phyloP scores from a whole-genome alignment of 805 yeast species.

The Henningerozyma blattae region DNA sequence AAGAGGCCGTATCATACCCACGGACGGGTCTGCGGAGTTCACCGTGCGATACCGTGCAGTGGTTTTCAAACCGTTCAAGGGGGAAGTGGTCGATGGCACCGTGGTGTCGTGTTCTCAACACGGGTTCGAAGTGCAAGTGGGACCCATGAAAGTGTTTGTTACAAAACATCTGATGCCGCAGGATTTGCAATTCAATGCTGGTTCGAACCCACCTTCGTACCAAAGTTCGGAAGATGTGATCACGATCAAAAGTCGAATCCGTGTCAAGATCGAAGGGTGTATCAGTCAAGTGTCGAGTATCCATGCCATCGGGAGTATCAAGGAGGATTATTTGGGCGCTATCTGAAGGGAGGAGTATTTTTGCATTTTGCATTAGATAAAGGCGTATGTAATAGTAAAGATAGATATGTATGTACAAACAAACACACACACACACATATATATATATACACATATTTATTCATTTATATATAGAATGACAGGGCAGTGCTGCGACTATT shows the following conservation, averaged over 20 bases:
- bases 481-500: too few species aligned
- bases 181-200: slow-evolving; percentile 87
- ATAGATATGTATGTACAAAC: too few species aligned
- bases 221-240: slow-evolving; percentile 91
- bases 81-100: slow-evolving; percentile 95
- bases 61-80: slow-evolving; percentile 97
- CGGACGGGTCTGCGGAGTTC: slow-evolving; percentile 90
- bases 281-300: slow-evolving; percentile 95
- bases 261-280: slow-evolving; percentile 94
- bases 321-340: slow-evolving; percentile 95
- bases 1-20: slow-evolving; percentile 81
- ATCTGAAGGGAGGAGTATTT: slow-evolving; percentile 18
- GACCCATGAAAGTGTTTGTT: slow-evolving; percentile 89
- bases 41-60: slow-evolving; percentile 93
- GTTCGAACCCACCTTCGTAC: slow-evolving; percentile 97
- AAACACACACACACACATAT: neutral
- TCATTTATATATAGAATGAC: too few species aligned
- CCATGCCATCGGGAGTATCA: slow-evolving; percentile 94
- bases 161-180: slow-evolving; percentile 91
- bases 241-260: slow-evolving; percentile 84
- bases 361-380: too few species aligned
- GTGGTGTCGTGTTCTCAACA: slow-evolving; percentile 87
- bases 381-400: too few species aligned
- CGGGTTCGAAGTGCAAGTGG: slow-evolving; percentile 97
- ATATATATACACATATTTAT: neutral